These are phyloP conservation scores for Sherardia arvensis DNA, from an alignment of 257 asterid species.

Conservation along the genomic window DNA sequence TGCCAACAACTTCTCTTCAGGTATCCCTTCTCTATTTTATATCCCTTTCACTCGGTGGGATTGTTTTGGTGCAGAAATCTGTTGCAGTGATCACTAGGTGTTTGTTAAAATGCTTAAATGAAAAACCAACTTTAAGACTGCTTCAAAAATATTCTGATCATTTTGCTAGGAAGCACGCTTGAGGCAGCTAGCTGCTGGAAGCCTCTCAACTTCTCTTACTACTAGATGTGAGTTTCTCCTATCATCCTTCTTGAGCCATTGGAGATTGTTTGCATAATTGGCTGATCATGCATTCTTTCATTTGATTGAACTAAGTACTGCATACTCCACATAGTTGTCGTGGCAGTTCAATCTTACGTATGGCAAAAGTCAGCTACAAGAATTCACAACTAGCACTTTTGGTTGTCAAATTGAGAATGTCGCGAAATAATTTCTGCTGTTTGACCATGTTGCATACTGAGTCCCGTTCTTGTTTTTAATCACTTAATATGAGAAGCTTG, in stretches of 20 bases:
- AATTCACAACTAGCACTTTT: background rate
- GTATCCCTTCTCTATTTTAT: background rate
- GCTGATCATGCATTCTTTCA: background rate
- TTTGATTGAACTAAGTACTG: background rate
- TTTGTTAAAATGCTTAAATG: constrained; percentile 7
- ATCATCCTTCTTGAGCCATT: background rate
- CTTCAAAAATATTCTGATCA: background rate
- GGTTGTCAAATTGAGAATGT: background rate
- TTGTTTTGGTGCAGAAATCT: background rate
- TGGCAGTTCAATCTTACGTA: background rate
- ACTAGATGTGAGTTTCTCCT: constrained; percentile 20
- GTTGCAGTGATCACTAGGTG: background rate
- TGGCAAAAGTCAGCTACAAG: background rate
- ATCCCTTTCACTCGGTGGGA: background rate
- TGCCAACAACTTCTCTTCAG: constrained; percentile 6
- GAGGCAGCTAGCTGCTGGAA: constrained; percentile 17
- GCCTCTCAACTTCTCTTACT: constrained; percentile 16
- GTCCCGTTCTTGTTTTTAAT: background rate
- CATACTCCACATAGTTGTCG: background rate
- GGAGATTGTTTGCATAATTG: background rate
- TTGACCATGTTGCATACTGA: background rate
- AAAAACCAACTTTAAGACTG: background rate
- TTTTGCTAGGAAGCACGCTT: constrained; percentile 20
- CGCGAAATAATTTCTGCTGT: background rate
- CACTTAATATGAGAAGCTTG: background rate